Conservation (phyloP, 129 eudicot species). For the Daucus carota region DNA sequence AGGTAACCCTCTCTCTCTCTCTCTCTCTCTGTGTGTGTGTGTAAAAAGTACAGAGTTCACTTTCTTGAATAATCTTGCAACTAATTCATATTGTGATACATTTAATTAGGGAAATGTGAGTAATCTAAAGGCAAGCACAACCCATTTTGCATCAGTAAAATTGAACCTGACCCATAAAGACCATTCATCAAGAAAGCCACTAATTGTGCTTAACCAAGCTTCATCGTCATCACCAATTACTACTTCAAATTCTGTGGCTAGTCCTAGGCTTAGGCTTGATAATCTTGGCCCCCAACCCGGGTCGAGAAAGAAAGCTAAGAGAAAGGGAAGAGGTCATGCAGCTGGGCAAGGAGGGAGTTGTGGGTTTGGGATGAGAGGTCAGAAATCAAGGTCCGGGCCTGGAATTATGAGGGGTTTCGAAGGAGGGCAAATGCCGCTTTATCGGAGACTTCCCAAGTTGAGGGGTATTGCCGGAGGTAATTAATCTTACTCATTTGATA, state of each 20-base stretch:
- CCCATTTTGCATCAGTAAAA: not conserved
- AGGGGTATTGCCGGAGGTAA: conserved; percentile 99
- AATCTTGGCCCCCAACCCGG: conserved; percentile 14
- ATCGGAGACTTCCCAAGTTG: conserved; percentile 73
- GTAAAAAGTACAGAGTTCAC: not conserved
- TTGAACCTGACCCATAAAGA: not conserved
- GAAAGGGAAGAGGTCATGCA: conserved; percentile 52
- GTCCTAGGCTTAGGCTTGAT: conserved; percentile 8
- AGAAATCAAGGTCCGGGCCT: conserved; percentile 91
- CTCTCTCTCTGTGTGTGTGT: not conserved
- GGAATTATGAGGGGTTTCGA: conserved; percentile 71
- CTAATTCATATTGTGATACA: not conserved
- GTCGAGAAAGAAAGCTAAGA: conserved; percentile 12
- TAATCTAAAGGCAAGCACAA: conserved; percentile 6
- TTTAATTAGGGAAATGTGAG: conserved; percentile 8
- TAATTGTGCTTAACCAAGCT: conserved; percentile 6
- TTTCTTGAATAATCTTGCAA: not conserved
- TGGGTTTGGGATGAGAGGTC: conserved; percentile 98
- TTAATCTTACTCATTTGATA: not conserved
- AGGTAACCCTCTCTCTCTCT: conserved; percentile 7
- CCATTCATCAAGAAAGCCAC: not conserved
- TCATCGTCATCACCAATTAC: conserved; percentile 2
- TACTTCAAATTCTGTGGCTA: not conserved
- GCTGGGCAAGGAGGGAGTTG: conserved; percentile 97
- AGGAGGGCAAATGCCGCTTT: conserved; percentile 93